Conservation (phyloP, 805 yeast genomes). For the Candida vaughaniae region DNA sequence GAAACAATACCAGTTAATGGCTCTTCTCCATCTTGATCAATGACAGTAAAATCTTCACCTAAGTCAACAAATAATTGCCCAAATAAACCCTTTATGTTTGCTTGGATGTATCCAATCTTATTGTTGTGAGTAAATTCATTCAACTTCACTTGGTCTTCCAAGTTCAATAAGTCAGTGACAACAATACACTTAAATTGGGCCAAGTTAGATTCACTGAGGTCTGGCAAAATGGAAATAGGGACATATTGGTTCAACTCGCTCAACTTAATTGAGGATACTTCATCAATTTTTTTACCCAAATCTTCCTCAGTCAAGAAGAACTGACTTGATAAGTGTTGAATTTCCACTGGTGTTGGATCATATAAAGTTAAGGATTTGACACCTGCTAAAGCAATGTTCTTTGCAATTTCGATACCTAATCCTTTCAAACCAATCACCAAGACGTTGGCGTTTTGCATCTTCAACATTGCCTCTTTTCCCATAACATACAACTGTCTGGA, state of each 20-base stretch:
- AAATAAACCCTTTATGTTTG: conserved; percentile 84
- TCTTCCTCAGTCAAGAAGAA: conserved; percentile 74
- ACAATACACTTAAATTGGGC: conserved; percentile 73
- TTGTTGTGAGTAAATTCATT: conserved; percentile 72
- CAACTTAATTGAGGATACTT: conserved; percentile 62
- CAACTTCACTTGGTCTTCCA: conserved; percentile 74
- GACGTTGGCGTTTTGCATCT: conserved; percentile 94
- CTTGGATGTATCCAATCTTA: conserved; percentile 74
- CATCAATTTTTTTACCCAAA: conserved; percentile 77
- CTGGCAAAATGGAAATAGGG: conserved; percentile 67
- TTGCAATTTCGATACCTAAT: conserved; percentile 93
- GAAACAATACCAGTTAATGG: conserved; percentile 84
- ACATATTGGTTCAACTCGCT: conserved; percentile 88
- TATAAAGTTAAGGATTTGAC: conserved; percentile 85
- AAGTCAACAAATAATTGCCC: conserved; percentile 89
- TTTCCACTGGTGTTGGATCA: conserved; percentile 69
- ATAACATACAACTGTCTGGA: conserved; percentile 95
- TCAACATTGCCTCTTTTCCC: conserved; percentile 97
- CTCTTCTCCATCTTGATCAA: conserved; percentile 92
- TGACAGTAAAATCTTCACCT: conserved; percentile 74
- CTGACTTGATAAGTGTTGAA: conserved; percentile 83
- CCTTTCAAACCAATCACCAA: conserved; percentile 88
- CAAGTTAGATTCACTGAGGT: conserved; percentile 55
- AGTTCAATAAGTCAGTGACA: conserved; percentile 62
- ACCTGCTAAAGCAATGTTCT: conserved; percentile 95